phyloP scores from a whole-genome alignment of 2,329 filamentous ascomycete species.

The Pezicula rhizophila region DNA sequence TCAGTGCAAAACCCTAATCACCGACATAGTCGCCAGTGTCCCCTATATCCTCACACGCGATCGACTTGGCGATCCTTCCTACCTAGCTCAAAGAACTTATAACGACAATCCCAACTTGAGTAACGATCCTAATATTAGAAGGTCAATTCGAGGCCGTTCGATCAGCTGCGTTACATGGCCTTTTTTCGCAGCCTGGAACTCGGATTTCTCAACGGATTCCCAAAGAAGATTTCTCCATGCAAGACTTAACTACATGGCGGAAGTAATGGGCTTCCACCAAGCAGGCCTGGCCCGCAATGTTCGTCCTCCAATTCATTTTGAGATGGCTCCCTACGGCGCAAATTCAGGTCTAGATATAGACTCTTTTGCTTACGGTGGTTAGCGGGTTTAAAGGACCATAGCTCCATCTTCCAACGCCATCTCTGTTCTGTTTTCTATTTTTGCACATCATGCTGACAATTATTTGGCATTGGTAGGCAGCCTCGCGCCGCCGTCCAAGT shows the following conservation, averaged over 20 bases:
- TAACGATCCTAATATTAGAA: slow-evolving; percentile 1
- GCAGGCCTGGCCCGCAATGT: slow-evolving; percentile 16
- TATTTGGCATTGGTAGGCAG: too few relatives aligned
- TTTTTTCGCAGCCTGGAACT: slow-evolving; percentile 15
- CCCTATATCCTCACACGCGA: slow-evolving; percentile 57
- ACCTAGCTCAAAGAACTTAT: slow-evolving; percentile 27
- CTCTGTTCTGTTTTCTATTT: too few relatives aligned
- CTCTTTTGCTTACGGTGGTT: too few relatives aligned
- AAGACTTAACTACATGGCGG: slow-evolving; percentile 16
- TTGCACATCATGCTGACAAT: too few relatives aligned
- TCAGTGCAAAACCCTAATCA: slow-evolving; percentile 45
- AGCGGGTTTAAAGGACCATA: too few relatives aligned
- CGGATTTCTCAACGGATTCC: slow-evolving; percentile 16
- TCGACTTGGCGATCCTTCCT: slow-evolving; percentile 28
- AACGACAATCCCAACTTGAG: slow-evolving; percentile 12
- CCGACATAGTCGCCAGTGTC: slow-evolving; percentile 52
- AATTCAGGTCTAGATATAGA: too few relatives aligned
- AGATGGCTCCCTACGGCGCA: too few relatives aligned
- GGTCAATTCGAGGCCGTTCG: slow-evolving; percentile 6
- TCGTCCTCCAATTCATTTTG: too few relatives aligned
- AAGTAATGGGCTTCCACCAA: slow-evolving; percentile 18
- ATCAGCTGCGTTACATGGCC: slow-evolving; percentile 21
- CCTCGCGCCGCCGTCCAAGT: too few relatives aligned
- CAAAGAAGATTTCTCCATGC: slow-evolving; percentile 15
- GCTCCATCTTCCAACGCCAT: too few relatives aligned